A percentile compares a stretch with the other conserved stretches of the same genome.
phyloP scores from a whole-genome alignment of 176 grass and related monocot species.

The sorghum (Sorghum bicolor) region Sorghum_bicolor_NCBIv3 NC_012873.2:17428001-17428500 shows the following conservation, averaged over 20 bases:
- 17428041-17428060: not conserved
- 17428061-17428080: not conserved
- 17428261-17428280: not conserved
- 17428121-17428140: not conserved
- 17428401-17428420: not conserved
- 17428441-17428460: not conserved
- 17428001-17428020: not conserved
- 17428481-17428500: not conserved
- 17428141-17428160: not conserved
- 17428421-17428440: not conserved
- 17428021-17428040: not conserved
- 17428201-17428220: not conserved
- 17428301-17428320: not conserved
- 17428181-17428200: not conserved
- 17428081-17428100: not conserved
- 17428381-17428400: not conserved
- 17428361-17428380: not conserved
- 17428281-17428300: not conserved
- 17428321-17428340: not conserved
- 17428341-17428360: not conserved
- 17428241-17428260: not conserved
- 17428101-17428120: not conserved
- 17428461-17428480: not conserved
- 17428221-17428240: not conserved
- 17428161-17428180: not conserved